These are phyloP conservation scores for Magnaporthales sp. DNA, from an alignment of 2,329 filamentous ascomycete species.

Conservation along the genomic window DNA sequence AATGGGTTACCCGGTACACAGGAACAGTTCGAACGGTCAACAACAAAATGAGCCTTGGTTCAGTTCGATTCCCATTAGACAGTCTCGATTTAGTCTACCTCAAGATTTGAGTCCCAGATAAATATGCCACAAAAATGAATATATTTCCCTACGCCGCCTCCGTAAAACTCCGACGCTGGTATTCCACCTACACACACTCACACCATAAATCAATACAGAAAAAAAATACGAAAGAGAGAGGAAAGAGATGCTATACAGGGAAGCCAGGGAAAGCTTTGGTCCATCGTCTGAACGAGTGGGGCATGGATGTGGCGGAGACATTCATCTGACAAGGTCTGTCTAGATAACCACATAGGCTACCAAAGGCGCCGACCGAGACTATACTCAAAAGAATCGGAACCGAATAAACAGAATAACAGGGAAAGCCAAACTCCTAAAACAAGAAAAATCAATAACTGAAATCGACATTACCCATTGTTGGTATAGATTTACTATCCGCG, in stretches of 20 bases:
- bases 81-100: background rate
- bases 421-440: background rate
- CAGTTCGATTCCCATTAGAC: too few species aligned
- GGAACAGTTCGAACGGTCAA: background rate
- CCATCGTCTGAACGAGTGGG: background rate
- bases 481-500: slow-evolving; percentile 11
- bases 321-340: background rate
- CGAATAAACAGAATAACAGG: background rate
- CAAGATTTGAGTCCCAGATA: background rate
- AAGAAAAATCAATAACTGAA: slow-evolving; percentile 12
- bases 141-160: background rate
- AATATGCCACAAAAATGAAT: background rate
- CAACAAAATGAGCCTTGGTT: background rate
- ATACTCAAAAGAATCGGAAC: background rate
- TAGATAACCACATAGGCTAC: background rate
- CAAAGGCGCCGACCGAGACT: background rate
- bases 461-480: slow-evolving; percentile 15
- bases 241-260: background rate
- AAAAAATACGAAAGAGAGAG: background rate
- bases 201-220: background rate
- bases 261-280: background rate
- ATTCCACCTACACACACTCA: background rate
- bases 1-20: background rate
- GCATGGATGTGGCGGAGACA: background rate
- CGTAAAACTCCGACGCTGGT: background rate